These are phyloP conservation scores for Neodidymelliopsis sp. DNA, from an alignment of 2,329 filamentous ascomycete genomes.

Conservation along the genomic window DNA sequence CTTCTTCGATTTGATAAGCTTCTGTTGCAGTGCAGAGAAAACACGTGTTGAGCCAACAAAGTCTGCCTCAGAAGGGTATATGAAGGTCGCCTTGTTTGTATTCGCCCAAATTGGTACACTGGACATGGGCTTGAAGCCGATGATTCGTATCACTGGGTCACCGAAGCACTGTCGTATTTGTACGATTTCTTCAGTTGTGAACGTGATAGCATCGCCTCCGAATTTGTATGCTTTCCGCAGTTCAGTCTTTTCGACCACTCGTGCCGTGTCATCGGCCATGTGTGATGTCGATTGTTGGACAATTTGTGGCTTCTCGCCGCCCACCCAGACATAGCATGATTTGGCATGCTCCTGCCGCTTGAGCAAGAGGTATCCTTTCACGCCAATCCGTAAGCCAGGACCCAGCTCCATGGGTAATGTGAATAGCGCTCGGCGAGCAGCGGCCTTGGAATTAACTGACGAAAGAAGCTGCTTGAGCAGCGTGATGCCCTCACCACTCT, in stretches of 20 bases:
- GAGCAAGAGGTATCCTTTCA: constrained; percentile 91
- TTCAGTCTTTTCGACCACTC: constrained; percentile 79
- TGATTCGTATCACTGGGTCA: constrained; percentile 80
- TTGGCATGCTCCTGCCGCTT: constrained; percentile 83
- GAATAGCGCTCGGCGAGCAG: constrained; percentile 84
- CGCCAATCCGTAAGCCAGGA: constrained; percentile 82
- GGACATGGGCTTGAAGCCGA: constrained; percentile 88
- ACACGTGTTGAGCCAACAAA: constrained; percentile 91
- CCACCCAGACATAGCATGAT: constrained; percentile 86
- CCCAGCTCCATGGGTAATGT: constrained; percentile 88
- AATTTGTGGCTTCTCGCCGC: constrained; percentile 84
- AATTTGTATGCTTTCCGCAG: constrained; percentile 95
- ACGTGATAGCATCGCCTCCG: constrained; percentile 86
- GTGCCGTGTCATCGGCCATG: constrained; percentile 78
- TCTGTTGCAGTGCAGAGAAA: constrained; percentile 89
- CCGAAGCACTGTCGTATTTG: constrained; percentile 78
- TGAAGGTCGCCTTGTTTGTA: constrained; percentile 84
- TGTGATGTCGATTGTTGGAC: constrained; percentile 76
- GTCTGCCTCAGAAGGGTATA: constrained; percentile 91
- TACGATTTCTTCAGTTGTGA: constrained; percentile 83
- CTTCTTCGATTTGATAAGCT: constrained; percentile 79
- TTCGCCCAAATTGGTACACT: constrained; percentile 84
- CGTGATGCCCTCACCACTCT: constrained; percentile 76
- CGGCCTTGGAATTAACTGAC: constrained; percentile 89
- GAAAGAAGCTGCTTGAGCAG: constrained; percentile 82